These are phyloP conservation scores for Cercophora sp. DNA, from an alignment of 495 filamentous ascomycete species.

Conservation along the genomic window DNA sequence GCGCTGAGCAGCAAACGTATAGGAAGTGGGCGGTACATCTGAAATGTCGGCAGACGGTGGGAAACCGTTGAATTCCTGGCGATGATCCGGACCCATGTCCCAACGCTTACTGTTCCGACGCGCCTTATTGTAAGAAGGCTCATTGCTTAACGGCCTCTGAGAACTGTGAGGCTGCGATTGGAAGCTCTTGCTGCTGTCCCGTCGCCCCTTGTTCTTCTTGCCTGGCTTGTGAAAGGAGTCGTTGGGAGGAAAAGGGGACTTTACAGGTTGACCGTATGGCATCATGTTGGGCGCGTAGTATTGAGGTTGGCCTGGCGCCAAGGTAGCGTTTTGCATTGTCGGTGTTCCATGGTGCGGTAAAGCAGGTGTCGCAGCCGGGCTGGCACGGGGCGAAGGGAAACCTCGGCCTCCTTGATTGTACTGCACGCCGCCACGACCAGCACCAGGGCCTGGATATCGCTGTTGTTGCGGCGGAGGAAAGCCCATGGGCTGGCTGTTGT, in stretches of 20 bases:
- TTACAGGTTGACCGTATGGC: slow-evolving; percentile 54
- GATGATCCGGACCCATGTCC: slow-evolving; percentile 28
- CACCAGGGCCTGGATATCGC: slow-evolving; percentile 54
- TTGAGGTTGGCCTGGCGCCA: slow-evolving; percentile 51
- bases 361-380: slow-evolving; percentile 65
- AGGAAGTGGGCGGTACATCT: slow-evolving; percentile 21
- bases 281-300: slow-evolving; percentile 53
- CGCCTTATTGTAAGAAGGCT: slow-evolving; percentile 25
- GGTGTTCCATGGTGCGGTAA: slow-evolving; percentile 61
- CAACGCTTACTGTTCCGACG: slow-evolving; percentile 41
- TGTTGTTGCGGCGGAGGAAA: slow-evolving; percentile 62
- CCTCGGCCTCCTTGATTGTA: slow-evolving; percentile 59
- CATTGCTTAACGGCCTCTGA: slow-evolving; percentile 26
- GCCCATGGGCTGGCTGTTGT: slow-evolving; percentile 60
- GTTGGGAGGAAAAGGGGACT: slow-evolving; percentile 49
- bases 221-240: slow-evolving; percentile 26
- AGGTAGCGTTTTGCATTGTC: slow-evolving; percentile 59
- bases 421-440: slow-evolving; percentile 56
- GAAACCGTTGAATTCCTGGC: slow-evolving; percentile 17
- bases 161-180: slow-evolving; percentile 32
- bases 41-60: slow-evolving; percentile 18
- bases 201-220: slow-evolving; percentile 41
- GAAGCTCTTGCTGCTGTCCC: slow-evolving; percentile 43
- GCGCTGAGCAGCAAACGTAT: slow-evolving; percentile 27
- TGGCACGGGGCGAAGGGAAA: slow-evolving; percentile 62